A percentile compares a stretch with the other conserved stretches of the same genome.
Conservation (phyloP, 2,329 filamentous ascomycete species). For the Penicillium glabrum region DNA sequence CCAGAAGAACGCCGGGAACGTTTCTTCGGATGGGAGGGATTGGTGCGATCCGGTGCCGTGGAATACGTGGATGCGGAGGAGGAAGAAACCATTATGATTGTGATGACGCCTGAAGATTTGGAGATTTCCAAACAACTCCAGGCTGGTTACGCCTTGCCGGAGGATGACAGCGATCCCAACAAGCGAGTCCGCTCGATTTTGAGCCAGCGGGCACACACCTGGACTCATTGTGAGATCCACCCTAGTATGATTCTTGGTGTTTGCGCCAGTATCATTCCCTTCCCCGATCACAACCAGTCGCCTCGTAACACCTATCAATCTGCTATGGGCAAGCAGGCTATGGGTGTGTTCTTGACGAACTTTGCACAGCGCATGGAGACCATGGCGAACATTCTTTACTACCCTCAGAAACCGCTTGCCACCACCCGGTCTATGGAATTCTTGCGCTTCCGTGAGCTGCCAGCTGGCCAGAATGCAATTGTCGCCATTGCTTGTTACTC, state of each 20-base stretch:
- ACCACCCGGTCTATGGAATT: slow-evolving; percentile 99
- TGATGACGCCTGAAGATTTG: slow-evolving; percentile 95
- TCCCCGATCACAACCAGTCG: slow-evolving; percentile 97
- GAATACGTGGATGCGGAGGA: slow-evolving; percentile 98
- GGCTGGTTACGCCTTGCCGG: slow-evolving; percentile 59
- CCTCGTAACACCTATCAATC: slow-evolving; percentile 99
- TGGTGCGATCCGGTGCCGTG: slow-evolving; percentile 80
- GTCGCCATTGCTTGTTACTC: slow-evolving; percentile 97
- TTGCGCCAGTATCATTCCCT: slow-evolving; percentile 98
- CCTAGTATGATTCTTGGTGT: slow-evolving; percentile 99
- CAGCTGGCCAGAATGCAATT: slow-evolving; percentile 96
- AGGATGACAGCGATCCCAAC: slow-evolving; percentile 72
- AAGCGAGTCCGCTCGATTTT: slow-evolving; percentile 84
- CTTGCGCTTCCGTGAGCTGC: slow-evolving; percentile 94
- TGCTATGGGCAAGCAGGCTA: slow-evolving; percentile 99
- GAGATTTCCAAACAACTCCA: slow-evolving; percentile 73
- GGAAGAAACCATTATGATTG: slow-evolving; percentile 98
- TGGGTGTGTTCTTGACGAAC: slow-evolving; percentile 98
- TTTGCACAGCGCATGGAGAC: slow-evolving; percentile 98
- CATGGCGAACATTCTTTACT: slow-evolving; percentile 99
- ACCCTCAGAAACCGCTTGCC: slow-evolving; percentile 94
- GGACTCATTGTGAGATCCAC: slow-evolving; percentile 98
- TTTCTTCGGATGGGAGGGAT: slow-evolving; percentile 83
- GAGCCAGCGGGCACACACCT: slow-evolving; percentile 84
- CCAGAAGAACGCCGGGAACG: slow-evolving; percentile 58